Conservation (phyloP, 2,329 filamentous ascomycete species). For the Aquanectria penicillioides region DNA sequence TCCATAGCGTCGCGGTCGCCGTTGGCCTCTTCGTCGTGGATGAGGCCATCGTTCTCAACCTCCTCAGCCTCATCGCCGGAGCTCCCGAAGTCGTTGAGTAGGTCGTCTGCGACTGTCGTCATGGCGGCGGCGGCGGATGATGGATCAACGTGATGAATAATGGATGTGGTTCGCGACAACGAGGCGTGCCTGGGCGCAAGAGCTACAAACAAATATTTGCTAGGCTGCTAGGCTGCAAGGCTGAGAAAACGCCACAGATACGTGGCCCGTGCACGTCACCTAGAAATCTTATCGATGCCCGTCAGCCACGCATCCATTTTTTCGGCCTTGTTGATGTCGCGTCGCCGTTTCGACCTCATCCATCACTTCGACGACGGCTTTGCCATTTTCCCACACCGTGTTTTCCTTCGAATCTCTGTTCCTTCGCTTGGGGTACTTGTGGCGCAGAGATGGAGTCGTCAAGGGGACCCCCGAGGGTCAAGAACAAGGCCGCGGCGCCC, state of each 20-base stretch:
- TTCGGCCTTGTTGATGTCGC: slow-evolving; percentile 40
- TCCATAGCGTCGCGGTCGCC: slow-evolving; percentile 66
- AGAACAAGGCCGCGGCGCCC: slow-evolving; percentile 96
- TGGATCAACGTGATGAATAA: slow-evolving; percentile 8
- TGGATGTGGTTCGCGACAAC: slow-evolving; percentile 26
- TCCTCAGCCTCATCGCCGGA: slow-evolving; percentile 80
- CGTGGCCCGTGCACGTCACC: slow-evolving; percentile 22
- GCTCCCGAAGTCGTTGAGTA: slow-evolving; percentile 76
- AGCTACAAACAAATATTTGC: slow-evolving; percentile 37
- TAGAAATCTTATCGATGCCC: slow-evolving; percentile 17
- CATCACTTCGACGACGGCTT: slow-evolving; percentile 11
- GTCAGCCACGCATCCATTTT: slow-evolving; percentile 33
- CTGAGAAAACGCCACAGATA: slow-evolving; percentile 37
- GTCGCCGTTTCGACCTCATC: slow-evolving; percentile 29
- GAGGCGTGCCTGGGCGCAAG: slow-evolving; percentile 15
- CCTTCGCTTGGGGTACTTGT: neutral
- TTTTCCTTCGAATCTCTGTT: neutral
- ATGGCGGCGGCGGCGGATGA: slow-evolving; percentile 58
- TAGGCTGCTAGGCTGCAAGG: slow-evolving; percentile 41
- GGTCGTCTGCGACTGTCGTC: slow-evolving; percentile 92
- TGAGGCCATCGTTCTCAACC: slow-evolving; percentile 61
- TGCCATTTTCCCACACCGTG: neutral
- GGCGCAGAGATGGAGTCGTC: slow-evolving; percentile 83
- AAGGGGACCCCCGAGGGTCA: slow-evolving; percentile 93
- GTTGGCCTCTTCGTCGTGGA: slow-evolving; percentile 53